Evolutionary conservation across 2,329 filamentous ascomycete species (phyloP).

Genomic region (Colletotrichum truncatum): DNA sequence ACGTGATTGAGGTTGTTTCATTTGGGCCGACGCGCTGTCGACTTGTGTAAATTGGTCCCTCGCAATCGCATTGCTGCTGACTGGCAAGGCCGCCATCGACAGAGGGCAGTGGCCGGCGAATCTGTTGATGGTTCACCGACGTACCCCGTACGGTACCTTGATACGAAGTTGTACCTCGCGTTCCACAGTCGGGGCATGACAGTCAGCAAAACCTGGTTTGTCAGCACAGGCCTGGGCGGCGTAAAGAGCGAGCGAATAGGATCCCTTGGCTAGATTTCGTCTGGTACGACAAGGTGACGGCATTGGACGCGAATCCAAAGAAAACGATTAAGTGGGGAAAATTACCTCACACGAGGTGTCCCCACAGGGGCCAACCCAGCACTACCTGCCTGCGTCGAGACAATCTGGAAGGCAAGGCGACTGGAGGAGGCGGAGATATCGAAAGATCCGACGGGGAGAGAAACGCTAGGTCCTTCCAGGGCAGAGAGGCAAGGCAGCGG

Average conservation of each 20-base stretch:
- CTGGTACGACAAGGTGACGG: not conserved
- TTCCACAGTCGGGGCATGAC: not conserved
- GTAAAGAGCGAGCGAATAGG: not conserved
- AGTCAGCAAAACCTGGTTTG: conserved; percentile 17
- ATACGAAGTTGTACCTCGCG: not conserved
- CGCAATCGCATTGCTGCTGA: not conserved
- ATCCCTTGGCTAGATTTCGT: not conserved
- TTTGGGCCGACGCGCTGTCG: not conserved
- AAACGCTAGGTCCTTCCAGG: too few species aligned
- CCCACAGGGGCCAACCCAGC: conserved; percentile 9
- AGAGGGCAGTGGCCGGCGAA: too few species aligned
- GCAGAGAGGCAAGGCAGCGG: conserved; percentile 6
- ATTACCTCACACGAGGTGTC: conserved; percentile 21
- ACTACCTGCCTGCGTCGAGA: not conserved
- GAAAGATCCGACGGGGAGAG: conserved; percentile 12
- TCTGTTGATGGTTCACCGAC: not conserved
- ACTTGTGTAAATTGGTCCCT: not conserved
- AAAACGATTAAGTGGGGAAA: not conserved
- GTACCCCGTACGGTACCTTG: not conserved
- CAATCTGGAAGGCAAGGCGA: not conserved
- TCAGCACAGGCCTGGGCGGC: conserved; percentile 7
- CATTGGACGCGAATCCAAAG: not conserved
- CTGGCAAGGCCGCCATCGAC: too few species aligned
- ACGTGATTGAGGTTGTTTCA: conserved; percentile 10
- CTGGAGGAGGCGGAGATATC: conserved; percentile 1